A percentile compares a stretch with the other conserved stretches of the same genome.
phyloP scores from a whole-genome alignment of 1,139 yeast genomes.

The Kodamaea sp. region DNA sequence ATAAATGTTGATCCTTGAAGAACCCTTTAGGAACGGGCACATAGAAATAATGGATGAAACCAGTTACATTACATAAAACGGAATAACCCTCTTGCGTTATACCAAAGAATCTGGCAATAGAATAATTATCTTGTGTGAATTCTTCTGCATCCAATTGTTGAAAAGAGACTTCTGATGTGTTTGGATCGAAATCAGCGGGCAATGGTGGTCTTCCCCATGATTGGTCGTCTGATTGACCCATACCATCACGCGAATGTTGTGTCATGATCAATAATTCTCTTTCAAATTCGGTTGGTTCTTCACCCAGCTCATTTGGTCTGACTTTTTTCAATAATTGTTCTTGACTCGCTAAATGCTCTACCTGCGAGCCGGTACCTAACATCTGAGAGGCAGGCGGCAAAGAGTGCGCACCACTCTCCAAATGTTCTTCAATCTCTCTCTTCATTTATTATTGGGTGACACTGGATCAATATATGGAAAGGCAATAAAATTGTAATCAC shows the following conservation, averaged over 20 bases:
- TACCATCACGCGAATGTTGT: conserved; percentile 28
- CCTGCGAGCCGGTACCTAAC: conserved; percentile 16
- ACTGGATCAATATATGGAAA: too few relatives aligned
- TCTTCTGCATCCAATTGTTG: conserved; percentile 98
- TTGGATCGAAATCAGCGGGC: conserved; percentile 48
- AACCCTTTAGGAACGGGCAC: conserved; percentile 89
- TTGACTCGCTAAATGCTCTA: conserved; percentile 28
- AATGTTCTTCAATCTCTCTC: too few relatives aligned
- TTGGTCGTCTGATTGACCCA: conserved; percentile 44
- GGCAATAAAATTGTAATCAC: too few relatives aligned
- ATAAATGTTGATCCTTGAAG: conserved; percentile 49
- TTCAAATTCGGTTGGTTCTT: conserved; percentile 61
- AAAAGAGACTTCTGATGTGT: conserved; percentile 56
- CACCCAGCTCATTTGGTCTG: conserved; percentile 30
- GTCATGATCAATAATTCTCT: conserved; percentile 62
- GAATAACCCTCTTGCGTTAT: conserved; percentile 86
- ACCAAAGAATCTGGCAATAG: conserved; percentile 84
- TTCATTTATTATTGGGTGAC: too few relatives aligned
- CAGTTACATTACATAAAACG: conserved; percentile 83
- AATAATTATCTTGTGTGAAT: conserved; percentile 47
- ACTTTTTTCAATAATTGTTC: conserved; percentile 35
- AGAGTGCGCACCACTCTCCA: conserved; percentile 28
- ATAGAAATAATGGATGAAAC: conserved; percentile 85
- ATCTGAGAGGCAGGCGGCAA: conserved; percentile 43
- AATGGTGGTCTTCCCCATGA: conserved; percentile 60